A percentile compares a stretch with the other conserved stretches of the same genome.
phyloP scores from a whole-genome alignment of 1,284 basidiomycete species.

The Cerioporus squamosus region DNA sequence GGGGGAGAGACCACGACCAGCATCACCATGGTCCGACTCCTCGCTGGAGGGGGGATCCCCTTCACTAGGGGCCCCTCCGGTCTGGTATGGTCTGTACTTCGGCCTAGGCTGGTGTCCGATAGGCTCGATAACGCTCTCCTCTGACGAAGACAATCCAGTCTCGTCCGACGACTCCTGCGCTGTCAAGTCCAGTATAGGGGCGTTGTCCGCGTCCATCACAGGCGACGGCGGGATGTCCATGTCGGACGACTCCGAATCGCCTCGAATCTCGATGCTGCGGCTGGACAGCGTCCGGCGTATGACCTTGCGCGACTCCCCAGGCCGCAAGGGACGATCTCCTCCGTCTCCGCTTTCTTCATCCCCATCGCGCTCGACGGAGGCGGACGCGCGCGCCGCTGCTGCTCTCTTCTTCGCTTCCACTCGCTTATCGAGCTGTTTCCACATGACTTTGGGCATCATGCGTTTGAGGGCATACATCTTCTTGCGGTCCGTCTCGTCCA shows the following conservation, averaged over 20 bases:
- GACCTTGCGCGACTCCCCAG: conserved; percentile 29
- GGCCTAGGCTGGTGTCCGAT: conserved; percentile 19
- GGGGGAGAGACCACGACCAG: not conserved
- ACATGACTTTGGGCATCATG: conserved; percentile 26
- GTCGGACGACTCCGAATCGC: conserved; percentile 35
- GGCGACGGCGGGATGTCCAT: conserved; percentile 12
- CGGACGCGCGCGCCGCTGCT: conserved; percentile 3
- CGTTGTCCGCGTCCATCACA: not conserved
- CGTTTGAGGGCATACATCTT: conserved; percentile 16
- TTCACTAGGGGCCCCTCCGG: conserved; percentile 1
- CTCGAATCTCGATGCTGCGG: conserved; percentile 24
- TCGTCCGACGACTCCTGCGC: not conserved
- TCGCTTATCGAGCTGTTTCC: conserved; percentile 13
- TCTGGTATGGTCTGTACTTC: not conserved
- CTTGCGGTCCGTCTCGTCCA: conserved; percentile 9
- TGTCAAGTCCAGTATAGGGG: not conserved
- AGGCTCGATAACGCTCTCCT: conserved; percentile 16
- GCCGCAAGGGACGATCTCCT: conserved; percentile 23
- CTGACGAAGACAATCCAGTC: not conserved
- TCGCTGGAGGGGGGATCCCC: not conserved
- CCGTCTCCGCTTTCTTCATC: not conserved
- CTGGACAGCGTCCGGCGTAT: conserved; percentile 12
- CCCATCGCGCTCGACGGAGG: not conserved
- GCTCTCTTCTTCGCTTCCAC: not conserved
- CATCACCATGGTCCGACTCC: conserved; percentile 8